Base-by-base conservation (phyloP, 805 yeast genomes). In the Komagataella ulmi region DNA sequence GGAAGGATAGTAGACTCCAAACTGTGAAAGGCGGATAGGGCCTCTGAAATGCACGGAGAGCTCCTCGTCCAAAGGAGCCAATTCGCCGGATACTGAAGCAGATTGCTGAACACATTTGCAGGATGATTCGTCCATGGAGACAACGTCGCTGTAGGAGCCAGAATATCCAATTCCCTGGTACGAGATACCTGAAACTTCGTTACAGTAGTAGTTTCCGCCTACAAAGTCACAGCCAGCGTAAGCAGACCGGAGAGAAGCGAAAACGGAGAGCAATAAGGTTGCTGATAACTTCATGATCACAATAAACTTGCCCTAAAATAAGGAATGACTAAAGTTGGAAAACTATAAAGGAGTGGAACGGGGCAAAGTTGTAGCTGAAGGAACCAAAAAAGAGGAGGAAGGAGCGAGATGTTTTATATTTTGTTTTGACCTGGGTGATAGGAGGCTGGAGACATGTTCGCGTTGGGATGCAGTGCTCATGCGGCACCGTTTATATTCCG, bases 1-100 rank as follows among this genome's bases (percentile, higher is more conserved):
- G 46, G 72, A 63, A 56, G 88, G 90, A 62, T 83, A 81, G 75
- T 90, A 93, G 52, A 88, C 97, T 67, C 90, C 97, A 64, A 93
- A 88, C 70, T 88, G 88, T 62, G 74, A 70, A 64, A 88, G 79
- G 64, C 79, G 75, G 59, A 88, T 63, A 44, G 96, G 96, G 60
- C 96, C 96, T 74, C 96, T 83, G 75, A 88, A 85, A 68, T 88
- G 96, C 54, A 88, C 81, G 43, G 95, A 82, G 55, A 88, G 71
- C 68, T 88, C 96, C 73, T 88, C 93, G 67, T 87, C 84, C 56
- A 88, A 73, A 45, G 96, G 96, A 52, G 90, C 69, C 66, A 87
- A 68, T 53, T 78, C 61, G 52, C 96, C 96, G 14, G 82, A 73
- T 74, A 88, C 85, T 7, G 81, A 62, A 45, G 61, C 57, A 19